Base-by-base conservation (phyloP, 1,284 basidiomycete species). In the Sanguinoderma infundibulare region DNA sequence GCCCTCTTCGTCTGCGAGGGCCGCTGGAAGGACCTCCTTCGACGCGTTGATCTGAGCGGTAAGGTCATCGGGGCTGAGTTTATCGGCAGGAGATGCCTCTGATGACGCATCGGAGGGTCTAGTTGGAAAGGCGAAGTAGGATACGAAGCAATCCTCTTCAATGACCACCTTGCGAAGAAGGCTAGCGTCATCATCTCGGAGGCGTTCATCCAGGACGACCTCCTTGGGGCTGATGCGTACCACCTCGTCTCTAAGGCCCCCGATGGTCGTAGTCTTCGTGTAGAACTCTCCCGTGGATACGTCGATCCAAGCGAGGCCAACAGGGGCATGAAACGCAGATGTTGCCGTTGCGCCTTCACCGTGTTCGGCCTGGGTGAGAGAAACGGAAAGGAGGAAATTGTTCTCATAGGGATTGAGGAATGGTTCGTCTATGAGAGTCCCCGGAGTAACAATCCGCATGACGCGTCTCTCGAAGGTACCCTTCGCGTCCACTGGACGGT, bases 261-360 rank as follows among this genome's bases (percentile, higher is more conserved):
- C 83, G 2, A 82, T 61, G 2, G 80, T 77, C 1, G 85, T 81
- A 4, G 75, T 74, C 68, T 92, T 92, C 1, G 91, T 90, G 74
- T 92, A 96, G 75, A 96, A 95, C 70, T 96, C 94, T 62, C 96
- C 95, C 0, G 96, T 98, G 5, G 95, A 96, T n/a, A 96, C 86
- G 72, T 98, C 96, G 30, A 94, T 94, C 89, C 95, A 98, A 2
- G 95, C 94, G 34, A 98, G 77, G 3, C 91, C 92, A 12, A 58
- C 63, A 10, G 46, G 22, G 12, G 40, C 24, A 28, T 32, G 26
- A 17, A 32, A 30, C 10, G 36, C 10, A 7, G 12, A 32, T 55
- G 24, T 14, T 38, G 22, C 10, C 64, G 12, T 50, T 57, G 57
- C 26, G n/a, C 53, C 7, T 12, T 65, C 7, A 52, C 57, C 1